Base-by-base conservation (phyloP, 2,329 filamentous ascomycete genomes). In the Aureobasidium sp. region DNA sequence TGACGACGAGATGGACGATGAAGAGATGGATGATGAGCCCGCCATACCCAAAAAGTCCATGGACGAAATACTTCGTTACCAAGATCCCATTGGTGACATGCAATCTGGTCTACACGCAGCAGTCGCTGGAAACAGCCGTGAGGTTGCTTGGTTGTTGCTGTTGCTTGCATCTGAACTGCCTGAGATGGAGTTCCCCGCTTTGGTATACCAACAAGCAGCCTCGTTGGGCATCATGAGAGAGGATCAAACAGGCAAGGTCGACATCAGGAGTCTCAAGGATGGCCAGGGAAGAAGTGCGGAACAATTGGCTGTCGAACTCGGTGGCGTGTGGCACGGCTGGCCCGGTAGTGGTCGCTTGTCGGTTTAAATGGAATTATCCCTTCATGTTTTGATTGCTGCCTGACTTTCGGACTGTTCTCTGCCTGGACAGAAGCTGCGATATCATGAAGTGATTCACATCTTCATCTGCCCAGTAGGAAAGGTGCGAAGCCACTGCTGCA, bases 391-490 rank as follows among this genome's bases (percentile, higher is more conserved):
- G 44, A 16, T 25, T 36, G 25, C 58, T 62, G 25, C 45, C 48
- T 27, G 64, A 45, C 45, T 61, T 62, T 45, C 64, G 63, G 5
- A 78, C 72, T 21, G 78, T 72, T 6, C 79, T 73, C 68, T 83
- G 77, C 63, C 83, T 75, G 51, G 83, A 85, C 49, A 96, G 77
- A 64, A 96, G 78, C 73, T 96, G 91, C 1, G 88, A 91, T 64
- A 95, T 81, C 69, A 97, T 85, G 69, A 97, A 97, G 75, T 97
- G 93, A 67, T 83, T 88, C 39, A 97, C 91, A 71, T 97, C 93
- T 72, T 96, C 93, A 71, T 97, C 93, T 1, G 86, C 85, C 92
- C 93, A 97, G 71, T 97, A 97, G 25, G 85, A 84, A 72, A 97
- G 82, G 75, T 97, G 93, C 59, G 90, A 95, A 5, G 85, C 85